Evolutionary conservation across 2,329 filamentous ascomycete species (phyloP).

Genomic region (Aspergillus thermomutatus): DNA sequence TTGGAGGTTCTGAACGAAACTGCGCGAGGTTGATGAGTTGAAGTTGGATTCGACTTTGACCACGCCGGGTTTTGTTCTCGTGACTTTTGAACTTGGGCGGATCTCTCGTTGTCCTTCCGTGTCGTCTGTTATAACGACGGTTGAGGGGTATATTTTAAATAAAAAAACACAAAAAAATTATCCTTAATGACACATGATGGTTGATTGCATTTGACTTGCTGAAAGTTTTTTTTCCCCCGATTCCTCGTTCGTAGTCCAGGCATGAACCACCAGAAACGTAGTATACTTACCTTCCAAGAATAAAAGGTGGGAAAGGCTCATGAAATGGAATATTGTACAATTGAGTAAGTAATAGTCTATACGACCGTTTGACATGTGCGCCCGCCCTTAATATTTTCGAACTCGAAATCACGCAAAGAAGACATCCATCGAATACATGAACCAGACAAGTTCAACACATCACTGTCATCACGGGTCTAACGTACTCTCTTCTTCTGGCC

Average conservation of each 20-base stretch:
- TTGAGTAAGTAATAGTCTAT: slow-evolving; percentile 11
- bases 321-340: slow-evolving; percentile 21
- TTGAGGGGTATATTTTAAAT: not conserved
- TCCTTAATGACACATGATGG: slow-evolving; percentile 5
- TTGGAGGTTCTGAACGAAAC: not conserved
- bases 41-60: not conserved
- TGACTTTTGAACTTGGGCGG: not conserved
- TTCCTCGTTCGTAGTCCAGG: not conserved
- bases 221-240: not conserved
- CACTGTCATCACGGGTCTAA: not conserved
- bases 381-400: slow-evolving; percentile 32
- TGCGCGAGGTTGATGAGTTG: not conserved
- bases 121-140: not conserved
- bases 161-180: not conserved
- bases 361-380: slow-evolving; percentile 18
- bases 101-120: not conserved
- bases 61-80: not conserved
- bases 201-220: not conserved
- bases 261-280: not conserved
- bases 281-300: not conserved
- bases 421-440: slow-evolving; percentile 10
- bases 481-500: slow-evolving; percentile 16
- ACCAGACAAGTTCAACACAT: not conserved
- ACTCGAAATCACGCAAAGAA: slow-evolving; percentile 21
- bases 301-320: not conserved